Conservation (phyloP, 805 yeast species). For the Teunomyces stri region DNA sequence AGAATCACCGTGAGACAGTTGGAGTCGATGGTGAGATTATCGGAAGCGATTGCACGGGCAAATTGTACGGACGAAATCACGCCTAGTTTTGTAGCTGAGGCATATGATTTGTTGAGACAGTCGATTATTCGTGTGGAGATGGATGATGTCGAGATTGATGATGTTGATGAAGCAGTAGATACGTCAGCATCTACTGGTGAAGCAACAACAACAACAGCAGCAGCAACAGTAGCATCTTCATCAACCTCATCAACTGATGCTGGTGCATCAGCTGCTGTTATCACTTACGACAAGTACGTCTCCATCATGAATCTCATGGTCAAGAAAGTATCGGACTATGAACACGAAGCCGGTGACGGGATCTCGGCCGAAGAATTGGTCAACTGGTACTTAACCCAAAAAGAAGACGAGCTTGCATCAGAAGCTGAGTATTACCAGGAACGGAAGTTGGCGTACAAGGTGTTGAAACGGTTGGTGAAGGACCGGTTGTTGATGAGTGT, state of each 20-base stretch:
- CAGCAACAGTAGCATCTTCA: too few relatives aligned
- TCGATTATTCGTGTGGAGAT: constrained; percentile 91
- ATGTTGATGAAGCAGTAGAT: too few relatives aligned
- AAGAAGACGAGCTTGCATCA: constrained; percentile 65
- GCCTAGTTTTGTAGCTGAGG: constrained; percentile 86
- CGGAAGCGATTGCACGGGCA: constrained; percentile 96
- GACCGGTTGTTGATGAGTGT: constrained; percentile 76
- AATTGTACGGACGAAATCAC: constrained; percentile 89
- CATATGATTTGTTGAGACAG: constrained; percentile 83
- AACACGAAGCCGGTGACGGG: constrained; percentile 53
- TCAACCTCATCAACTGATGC: neutral
- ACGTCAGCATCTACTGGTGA: neutral
- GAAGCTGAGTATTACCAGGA: constrained; percentile 73
- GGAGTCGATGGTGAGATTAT: constrained; percentile 87
- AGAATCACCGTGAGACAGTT: constrained; percentile 96
- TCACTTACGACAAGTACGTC: constrained; percentile 84
- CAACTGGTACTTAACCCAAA: constrained; percentile 77
- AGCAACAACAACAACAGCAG: constrained; percentile 12
- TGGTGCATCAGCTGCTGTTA: constrained; percentile 17
- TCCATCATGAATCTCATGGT: constrained; percentile 80
- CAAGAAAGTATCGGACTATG: constrained; percentile 56
- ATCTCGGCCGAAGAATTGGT: constrained; percentile 65
- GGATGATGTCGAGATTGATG: constrained; percentile 77
- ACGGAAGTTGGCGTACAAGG: constrained; percentile 70
- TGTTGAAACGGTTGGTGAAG: constrained; percentile 75